phyloP scores from a whole-genome alignment of 2,329 filamentous ascomycete species.

The Phoma sp. region DNA sequence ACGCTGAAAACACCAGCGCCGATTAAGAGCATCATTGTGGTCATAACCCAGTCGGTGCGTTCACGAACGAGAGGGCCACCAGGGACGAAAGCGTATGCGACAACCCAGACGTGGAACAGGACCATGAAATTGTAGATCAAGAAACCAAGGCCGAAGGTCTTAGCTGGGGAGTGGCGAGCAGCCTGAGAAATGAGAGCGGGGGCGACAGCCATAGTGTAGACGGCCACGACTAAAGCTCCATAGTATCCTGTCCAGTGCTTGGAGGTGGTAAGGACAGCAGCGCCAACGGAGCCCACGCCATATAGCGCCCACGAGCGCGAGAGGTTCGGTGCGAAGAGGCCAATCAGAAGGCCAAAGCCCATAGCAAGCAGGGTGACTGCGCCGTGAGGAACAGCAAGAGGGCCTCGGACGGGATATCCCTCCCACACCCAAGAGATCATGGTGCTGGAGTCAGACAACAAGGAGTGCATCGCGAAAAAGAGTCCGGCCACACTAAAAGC shows the following conservation, averaged over 20 bases:
- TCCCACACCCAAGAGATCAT: conserved; percentile 99
- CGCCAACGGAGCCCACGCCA: conserved; percentile 78
- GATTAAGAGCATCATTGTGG: conserved; percentile 81
- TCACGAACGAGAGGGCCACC: conserved; percentile 92
- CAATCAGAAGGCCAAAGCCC: conserved; percentile 79
- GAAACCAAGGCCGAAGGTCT: conserved; percentile 87
- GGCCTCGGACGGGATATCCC: conserved; percentile 88
- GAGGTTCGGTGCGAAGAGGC: conserved; percentile 75
- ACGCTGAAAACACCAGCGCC: conserved; percentile 83
- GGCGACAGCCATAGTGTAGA: conserved; percentile 82
- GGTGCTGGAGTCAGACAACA: conserved; percentile 95
- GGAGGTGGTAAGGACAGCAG: conserved; percentile 77
- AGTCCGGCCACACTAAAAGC: conserved; percentile 82
- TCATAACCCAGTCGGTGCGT: conserved; percentile 96
- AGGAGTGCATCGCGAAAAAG: conserved; percentile 87
- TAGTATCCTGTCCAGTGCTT: conserved; percentile 90
- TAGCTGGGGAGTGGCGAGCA: conserved; percentile 76
- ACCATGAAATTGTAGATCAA: conserved; percentile 92
- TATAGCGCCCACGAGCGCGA: conserved; percentile 82
- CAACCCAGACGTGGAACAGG: conserved; percentile 98
- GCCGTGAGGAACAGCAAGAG: conserved; percentile 87
- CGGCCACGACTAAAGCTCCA: conserved; percentile 76
- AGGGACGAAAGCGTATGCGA: conserved; percentile 97
- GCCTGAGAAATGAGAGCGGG: conserved; percentile 79
- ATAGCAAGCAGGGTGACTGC: conserved; percentile 86